These are phyloP conservation scores for Trypanosoma scelopori DNA, from an alignment of 208 protist species.

Conservation along the genomic window DNA sequence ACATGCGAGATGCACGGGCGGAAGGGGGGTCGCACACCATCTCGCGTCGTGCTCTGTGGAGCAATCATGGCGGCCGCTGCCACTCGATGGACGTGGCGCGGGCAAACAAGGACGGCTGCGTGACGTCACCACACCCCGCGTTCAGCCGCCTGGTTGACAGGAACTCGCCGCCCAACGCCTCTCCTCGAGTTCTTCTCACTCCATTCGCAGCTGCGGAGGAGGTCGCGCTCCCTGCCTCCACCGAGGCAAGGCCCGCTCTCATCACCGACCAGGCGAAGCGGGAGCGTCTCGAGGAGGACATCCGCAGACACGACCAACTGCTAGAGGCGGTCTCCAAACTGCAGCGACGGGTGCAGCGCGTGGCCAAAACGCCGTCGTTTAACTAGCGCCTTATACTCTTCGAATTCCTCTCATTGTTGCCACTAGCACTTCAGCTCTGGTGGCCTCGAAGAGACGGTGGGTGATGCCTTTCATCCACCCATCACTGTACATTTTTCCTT, in stretches of 20 bases:
- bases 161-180: background rate
- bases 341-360: slow-evolving; percentile 53
- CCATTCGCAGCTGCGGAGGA: no score
- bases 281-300: slow-evolving; percentile 55
- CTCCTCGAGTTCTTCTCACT: background rate
- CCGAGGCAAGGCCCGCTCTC: background rate
- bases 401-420: slow-evolving; percentile 1
- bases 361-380: slow-evolving; percentile 24
- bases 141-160: background rate
- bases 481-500: no score
- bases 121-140: slow-evolving; percentile 3
- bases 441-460: no score
- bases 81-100: background rate
- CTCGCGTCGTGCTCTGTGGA: background rate
- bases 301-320: slow-evolving; percentile 68
- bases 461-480: no score
- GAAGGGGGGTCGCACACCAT: background rate
- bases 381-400: slow-evolving; percentile 9
- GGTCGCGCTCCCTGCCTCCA: no score
- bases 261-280: slow-evolving; percentile 22
- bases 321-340: slow-evolving; percentile 64
- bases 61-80: background rate
- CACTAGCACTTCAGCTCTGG: background rate
- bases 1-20: background rate
- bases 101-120: background rate